Conservation (phyloP, 495 filamentous ascomycete species). For the Neurospora cerealis region DNA sequence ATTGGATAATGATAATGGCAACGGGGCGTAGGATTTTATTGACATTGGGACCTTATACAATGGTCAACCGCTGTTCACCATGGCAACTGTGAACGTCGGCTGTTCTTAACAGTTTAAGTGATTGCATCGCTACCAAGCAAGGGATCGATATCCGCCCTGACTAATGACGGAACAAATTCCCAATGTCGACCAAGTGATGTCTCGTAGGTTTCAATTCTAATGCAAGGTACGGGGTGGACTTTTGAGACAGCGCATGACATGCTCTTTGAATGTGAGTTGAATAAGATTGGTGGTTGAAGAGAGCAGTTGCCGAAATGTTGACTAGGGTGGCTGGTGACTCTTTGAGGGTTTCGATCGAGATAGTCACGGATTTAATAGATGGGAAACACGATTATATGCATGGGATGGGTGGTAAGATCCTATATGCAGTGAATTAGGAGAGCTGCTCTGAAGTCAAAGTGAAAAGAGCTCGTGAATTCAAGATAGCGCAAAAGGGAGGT, state of each 20-base stretch:
- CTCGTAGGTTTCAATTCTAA: neutral
- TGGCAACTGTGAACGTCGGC: neutral
- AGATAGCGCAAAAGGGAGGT: neutral
- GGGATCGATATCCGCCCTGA: neutral
- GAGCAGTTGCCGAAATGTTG: neutral
- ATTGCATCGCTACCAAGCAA: neutral
- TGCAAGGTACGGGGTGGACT: neutral
- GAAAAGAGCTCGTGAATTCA: neutral
- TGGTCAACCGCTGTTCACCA: neutral
- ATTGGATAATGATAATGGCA: neutral
- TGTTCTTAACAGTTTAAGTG: neutral
- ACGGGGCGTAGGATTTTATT: neutral
- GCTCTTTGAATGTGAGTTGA: neutral
- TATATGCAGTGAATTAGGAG: no score
- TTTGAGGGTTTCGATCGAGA: no score
- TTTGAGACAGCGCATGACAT: neutral
- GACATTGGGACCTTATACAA: neutral
- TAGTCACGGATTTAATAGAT: no score
- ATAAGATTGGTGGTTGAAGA: neutral
- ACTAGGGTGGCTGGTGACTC: no score
- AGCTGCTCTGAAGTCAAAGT: no score
- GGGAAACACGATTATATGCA: no score
- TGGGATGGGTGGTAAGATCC: no score
- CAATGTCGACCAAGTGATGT: neutral
- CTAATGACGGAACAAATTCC: neutral